These are phyloP conservation scores for Ceratobasidium sp. DNA, from an alignment of 1,284 basidiomycete genomes.

Conservation along the genomic window DNA sequence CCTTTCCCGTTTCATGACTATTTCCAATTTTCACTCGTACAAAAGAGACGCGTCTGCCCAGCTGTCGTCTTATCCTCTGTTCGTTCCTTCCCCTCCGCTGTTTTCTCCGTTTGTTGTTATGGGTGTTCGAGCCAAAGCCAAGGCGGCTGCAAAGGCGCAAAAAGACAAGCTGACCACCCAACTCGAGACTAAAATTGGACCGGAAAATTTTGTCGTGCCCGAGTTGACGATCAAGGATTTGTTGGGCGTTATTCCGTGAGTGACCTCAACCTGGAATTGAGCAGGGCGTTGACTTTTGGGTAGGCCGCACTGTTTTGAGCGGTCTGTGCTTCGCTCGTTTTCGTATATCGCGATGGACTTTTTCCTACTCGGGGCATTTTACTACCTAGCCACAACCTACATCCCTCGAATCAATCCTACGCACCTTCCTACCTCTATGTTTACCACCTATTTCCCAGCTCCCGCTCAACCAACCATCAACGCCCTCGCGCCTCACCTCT, in stretches of 20 bases:
- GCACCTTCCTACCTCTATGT: slow-evolving; percentile 49
- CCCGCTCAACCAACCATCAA: slow-evolving; percentile 52
- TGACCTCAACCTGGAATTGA: neutral
- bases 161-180: slow-evolving; percentile 1
- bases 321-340: slow-evolving; percentile 60
- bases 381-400: slow-evolving; percentile 4
- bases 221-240: slow-evolving; percentile 58
- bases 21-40: neutral
- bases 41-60: neutral
- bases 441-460: slow-evolving; percentile 50
- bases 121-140: slow-evolving; percentile 47
- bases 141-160: slow-evolving; percentile 45
- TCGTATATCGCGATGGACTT: slow-evolving; percentile 57
- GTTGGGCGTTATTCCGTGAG: slow-evolving; percentile 61
- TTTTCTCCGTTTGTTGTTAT: slow-evolving; percentile 39
- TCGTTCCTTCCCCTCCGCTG: slow-evolving; percentile 40
- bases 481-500: slow-evolving; percentile 53
- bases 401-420: slow-evolving; percentile 47
- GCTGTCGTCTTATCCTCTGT: neutral
- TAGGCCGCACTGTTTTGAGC: slow-evolving; percentile 65
- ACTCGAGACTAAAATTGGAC: slow-evolving; percentile 40
- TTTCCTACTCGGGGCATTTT: slow-evolving; percentile 45
- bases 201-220: slow-evolving; percentile 55
- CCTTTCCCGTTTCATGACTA: neutral
- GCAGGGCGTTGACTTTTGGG: neutral